Evolutionary conservation across 2,329 filamentous ascomycete genomes (phyloP).

Genomic region (Monosporascus sp.): DNA sequence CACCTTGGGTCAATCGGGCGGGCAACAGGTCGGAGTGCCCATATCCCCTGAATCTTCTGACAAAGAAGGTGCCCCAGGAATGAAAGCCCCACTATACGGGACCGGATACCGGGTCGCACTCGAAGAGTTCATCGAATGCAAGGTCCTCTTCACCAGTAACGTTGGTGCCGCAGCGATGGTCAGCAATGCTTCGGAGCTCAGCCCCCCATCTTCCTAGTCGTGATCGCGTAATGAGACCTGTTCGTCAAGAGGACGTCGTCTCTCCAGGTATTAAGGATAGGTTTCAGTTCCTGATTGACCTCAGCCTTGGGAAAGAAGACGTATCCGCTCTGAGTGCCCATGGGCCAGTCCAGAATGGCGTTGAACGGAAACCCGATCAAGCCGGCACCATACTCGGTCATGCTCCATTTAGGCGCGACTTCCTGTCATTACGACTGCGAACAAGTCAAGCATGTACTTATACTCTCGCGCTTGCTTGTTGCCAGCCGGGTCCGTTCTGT

Average conservation of each 20-base stretch:
- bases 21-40: slow-evolving; percentile 39
- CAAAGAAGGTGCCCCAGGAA: slow-evolving; percentile 56
- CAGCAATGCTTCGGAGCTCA: neutral
- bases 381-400: slow-evolving; percentile 20
- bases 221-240: neutral
- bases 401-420: neutral
- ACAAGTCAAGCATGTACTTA: neutral
- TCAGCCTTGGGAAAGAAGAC: slow-evolving; percentile 45
- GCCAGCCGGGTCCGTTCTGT: neutral
- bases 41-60: slow-evolving; percentile 37
- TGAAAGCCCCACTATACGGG: slow-evolving; percentile 40
- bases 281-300: slow-evolving; percentile 45
- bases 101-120: slow-evolving; percentile 29
- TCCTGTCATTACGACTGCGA: neutral
- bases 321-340: slow-evolving; percentile 44
- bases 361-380: slow-evolving; percentile 41
- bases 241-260: neutral
- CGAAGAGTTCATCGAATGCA: slow-evolving; percentile 34
- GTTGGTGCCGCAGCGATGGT: slow-evolving; percentile 1
- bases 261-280: slow-evolving; percentile 43
- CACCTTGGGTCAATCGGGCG: slow-evolving; percentile 37
- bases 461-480: neutral
- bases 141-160: slow-evolving; percentile 4
- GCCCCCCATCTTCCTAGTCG: slow-evolving; percentile 5
- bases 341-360: slow-evolving; percentile 50